phyloP scores from a whole-genome alignment of 805 yeast genomes.

The Saccharomyces kudriavzevii region DNA sequence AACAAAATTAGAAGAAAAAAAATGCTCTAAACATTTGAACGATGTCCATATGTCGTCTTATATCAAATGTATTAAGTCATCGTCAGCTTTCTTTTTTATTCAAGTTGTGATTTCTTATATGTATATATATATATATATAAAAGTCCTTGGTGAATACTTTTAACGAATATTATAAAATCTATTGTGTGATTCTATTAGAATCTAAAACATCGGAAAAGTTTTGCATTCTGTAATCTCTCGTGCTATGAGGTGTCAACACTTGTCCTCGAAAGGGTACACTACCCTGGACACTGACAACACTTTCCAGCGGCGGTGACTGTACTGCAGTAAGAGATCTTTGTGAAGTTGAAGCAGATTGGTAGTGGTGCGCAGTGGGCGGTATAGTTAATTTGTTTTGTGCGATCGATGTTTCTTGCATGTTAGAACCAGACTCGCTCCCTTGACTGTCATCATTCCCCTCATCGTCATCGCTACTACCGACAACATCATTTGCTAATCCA shows the following conservation, averaged over 20 bases:
- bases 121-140: neutral
- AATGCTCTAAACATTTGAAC: neutral
- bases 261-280: conserved; percentile 21
- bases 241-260: conserved; percentile 27
- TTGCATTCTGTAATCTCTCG: conserved; percentile 20
- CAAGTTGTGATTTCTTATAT: neutral
- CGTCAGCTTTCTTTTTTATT: neutral
- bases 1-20: neutral
- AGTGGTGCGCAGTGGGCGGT: conserved; percentile 6
- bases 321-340: conserved; percentile 7
- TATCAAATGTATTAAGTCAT: neutral
- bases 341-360: neutral
- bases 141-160: neutral
- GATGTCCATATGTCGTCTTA: neutral
- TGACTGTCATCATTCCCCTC: neutral
- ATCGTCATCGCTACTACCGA: neutral
- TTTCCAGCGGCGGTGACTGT: conserved; percentile 21
- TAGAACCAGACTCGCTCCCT: neutral
- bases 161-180: neutral
- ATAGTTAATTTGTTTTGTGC: neutral
- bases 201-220: conserved; percentile 23
- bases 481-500: neutral
- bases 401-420: neutral
- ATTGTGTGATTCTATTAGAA: conserved; percentile 30
- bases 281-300: conserved; percentile 27